phyloP scores from a whole-genome alignment of 176 grass and related monocot species.

The Pontederia paniculata region DNA sequence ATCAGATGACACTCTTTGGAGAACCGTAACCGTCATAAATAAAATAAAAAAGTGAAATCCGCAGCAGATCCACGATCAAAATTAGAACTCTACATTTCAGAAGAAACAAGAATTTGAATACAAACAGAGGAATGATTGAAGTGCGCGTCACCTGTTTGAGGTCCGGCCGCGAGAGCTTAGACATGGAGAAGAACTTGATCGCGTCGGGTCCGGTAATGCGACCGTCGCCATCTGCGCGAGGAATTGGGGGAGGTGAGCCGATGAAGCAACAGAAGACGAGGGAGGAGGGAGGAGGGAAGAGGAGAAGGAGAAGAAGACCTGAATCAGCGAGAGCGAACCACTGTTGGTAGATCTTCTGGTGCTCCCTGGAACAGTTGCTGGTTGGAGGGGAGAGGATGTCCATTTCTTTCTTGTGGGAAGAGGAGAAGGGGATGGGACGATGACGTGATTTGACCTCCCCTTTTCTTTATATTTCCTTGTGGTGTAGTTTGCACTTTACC shows the following conservation, averaged over 20 bases:
- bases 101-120: neutral
- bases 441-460: too few species aligned
- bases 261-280: neutral
- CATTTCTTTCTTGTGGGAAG: slow-evolving; percentile 31
- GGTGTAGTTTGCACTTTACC: too few species aligned
- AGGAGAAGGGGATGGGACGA: neutral
- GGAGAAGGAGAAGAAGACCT: slow-evolving; percentile 25
- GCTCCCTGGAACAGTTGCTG: slow-evolving; percentile 53
- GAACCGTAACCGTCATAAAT: neutral
- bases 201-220: slow-evolving; percentile 89
- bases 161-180: slow-evolving; percentile 60
- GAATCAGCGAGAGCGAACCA: slow-evolving; percentile 83
- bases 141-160: slow-evolving; percentile 57
- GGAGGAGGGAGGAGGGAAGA: neutral
- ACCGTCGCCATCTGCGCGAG: slow-evolving; percentile 58
- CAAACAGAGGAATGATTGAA: neutral
- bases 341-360: slow-evolving; percentile 62
- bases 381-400: slow-evolving; percentile 48
- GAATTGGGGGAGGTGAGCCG: neutral
- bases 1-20: neutral
- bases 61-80: neutral
- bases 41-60: neutral
- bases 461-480: too few species aligned
- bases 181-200: slow-evolving; percentile 82
- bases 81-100: neutral